Evolutionary conservation across 164 flowering plant genomes (phyloP), one percentile per base, ranked within the genome.

Genomic region (Platanus orientalis): DNA sequence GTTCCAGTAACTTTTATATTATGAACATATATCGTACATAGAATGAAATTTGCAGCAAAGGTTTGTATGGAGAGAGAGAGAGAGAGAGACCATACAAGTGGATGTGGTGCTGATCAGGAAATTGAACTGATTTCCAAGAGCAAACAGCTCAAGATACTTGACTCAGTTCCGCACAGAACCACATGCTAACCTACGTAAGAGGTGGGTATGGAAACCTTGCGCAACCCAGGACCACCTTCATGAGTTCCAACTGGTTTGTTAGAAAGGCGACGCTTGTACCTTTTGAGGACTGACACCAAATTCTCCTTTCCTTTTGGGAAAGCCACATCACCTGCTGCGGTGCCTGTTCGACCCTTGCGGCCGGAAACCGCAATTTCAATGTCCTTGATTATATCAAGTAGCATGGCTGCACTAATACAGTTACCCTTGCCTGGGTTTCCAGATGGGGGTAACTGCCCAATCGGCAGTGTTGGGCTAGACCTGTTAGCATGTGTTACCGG

Each of bases 241-340:
- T 51, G 61, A 13, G 55, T 51, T 20, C 69, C 76, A 57, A 44
- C 59, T 11, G 74, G 42, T 54, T 76, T 76, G 76, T 64, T 73
- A 29, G 72, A 70, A 20, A 76, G 70, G 0, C 76, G 72, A 25
- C 97, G 86, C 68, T 85, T 94, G 84, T 94, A 94, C 3, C 99
- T 84, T 67, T 94, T 94, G 21, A 94, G 88, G 17, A 94, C 99
- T 9, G 99, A 91, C 1, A 89, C 93, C 68, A 94, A 64, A 74
- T 91, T 94, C 74, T 91, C 97, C 70, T 94, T 94, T 11, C 99
- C 99, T 77, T 88, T 94, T 0, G 99, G 99, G 69, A 89, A 94
- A 20, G 99, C 99, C 27, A 91, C 96, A 47, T 94, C 99, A 6
- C 99, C 99, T 6, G 99, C 99, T 25, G 97, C 92, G 28, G 97